Evolutionary conservation across 805 yeast species (phyloP).

Genomic region (Metschnikowia drakensbergensis): DNA sequence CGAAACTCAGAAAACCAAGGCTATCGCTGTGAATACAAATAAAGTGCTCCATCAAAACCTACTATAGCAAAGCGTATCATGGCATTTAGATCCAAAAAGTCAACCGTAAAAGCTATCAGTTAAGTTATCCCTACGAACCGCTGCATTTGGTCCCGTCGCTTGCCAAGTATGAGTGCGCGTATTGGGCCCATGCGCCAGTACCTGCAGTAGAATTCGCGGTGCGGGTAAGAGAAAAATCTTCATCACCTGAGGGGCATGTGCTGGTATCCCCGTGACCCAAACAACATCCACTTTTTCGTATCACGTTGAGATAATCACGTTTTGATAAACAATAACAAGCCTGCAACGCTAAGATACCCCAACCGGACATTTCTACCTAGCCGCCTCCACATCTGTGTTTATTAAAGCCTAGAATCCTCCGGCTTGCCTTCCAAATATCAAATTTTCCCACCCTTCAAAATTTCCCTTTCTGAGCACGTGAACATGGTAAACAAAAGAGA

Average conservation of each 20-base stretch:
- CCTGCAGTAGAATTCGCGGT: not conserved
- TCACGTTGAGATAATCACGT: slow-evolving; percentile 22
- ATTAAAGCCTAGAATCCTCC: not conserved
- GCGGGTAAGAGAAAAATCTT: slow-evolving; percentile 16
- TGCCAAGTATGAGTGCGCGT: not conserved
- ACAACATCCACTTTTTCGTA: slow-evolving; percentile 15
- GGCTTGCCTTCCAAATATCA: not conserved
- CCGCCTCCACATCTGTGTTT: not conserved
- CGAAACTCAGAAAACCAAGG: no score
- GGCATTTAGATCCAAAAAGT: no score
- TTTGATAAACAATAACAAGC: slow-evolving; percentile 10
- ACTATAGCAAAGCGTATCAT: no score
- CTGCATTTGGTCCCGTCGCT: no score
- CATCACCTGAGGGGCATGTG: slow-evolving; percentile 33
- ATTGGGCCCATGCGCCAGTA: not conserved
- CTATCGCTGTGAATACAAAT: no score
- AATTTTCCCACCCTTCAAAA: not conserved
- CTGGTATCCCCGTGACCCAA: slow-evolving; percentile 24
- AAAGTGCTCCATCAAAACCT: no score
- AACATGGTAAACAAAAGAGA: slow-evolving; percentile 20
- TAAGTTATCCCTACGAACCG: no score
- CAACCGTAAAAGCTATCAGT: no score
- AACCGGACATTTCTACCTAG: not conserved
- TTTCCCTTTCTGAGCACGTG: slow-evolving; percentile 4
- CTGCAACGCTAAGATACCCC: slow-evolving; percentile 4